A percentile compares a stretch with the other conserved stretches of the same genome.
These are phyloP conservation scores for Mayamaea pseudoterrestris DNA, from an alignment of 108 stramenopile species.

Conservation along the genomic window DNA sequence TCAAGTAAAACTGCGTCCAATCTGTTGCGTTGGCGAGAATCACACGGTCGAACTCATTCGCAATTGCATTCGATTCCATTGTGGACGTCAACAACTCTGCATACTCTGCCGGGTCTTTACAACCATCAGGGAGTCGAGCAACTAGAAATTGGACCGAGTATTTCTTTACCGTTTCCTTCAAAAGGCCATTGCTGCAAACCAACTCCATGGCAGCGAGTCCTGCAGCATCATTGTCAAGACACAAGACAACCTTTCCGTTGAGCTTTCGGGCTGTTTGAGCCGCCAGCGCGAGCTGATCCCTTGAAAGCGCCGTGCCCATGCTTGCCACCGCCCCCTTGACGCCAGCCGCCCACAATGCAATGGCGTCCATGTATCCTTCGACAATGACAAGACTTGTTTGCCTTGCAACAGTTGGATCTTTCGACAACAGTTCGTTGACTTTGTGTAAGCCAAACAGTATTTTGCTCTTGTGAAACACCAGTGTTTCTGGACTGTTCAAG, in stretches of 20 bases:
- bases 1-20: slow-evolving; percentile 66
- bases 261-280: slow-evolving; percentile 16
- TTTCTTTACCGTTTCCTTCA: neutral
- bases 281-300: slow-evolving; percentile 54
- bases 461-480: slow-evolving; percentile 72
- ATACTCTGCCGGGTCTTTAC: slow-evolving; percentile 83
- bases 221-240: slow-evolving; percentile 84
- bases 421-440: slow-evolving; percentile 32
- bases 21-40: slow-evolving; percentile 33
- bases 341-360: slow-evolving; percentile 71
- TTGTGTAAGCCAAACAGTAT: slow-evolving; percentile 68
- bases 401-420: neutral
- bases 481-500: slow-evolving; percentile 84
- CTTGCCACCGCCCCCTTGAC: slow-evolving; percentile 64
- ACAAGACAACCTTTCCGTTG: slow-evolving; percentile 50
- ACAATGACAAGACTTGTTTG: slow-evolving; percentile 45
- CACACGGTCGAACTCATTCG: slow-evolving; percentile 16
- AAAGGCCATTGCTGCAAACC: slow-evolving; percentile 41
- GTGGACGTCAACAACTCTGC: slow-evolving; percentile 16
- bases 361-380: slow-evolving; percentile 93
- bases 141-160: slow-evolving; percentile 40
- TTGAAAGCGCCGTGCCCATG: slow-evolving; percentile 82
- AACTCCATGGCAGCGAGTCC: slow-evolving; percentile 69
- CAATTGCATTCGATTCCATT: slow-evolving; percentile 13
- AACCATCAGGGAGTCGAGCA: slow-evolving; percentile 38